Conservation (phyloP, 1,284 basidiomycete genomes). For the Cryptococcus floricola region DNA sequence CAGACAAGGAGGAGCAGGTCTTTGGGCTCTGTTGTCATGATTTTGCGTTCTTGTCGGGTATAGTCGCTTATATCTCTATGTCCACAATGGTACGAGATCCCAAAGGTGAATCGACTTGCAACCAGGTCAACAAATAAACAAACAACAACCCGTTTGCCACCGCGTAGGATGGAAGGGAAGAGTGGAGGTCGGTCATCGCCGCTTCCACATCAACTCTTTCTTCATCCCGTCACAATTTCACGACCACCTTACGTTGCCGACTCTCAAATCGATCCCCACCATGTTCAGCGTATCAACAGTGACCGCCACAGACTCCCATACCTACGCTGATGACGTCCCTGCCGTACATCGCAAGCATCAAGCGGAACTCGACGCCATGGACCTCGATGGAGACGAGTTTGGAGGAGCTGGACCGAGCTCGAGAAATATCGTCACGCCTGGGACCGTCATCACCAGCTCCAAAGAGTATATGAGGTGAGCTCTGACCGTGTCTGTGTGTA, state of each 20-base stretch:
- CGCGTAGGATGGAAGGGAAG: neutral
- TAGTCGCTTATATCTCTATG: too few relatives aligned
- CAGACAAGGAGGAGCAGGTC: slow-evolving; percentile 49
- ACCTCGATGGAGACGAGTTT: slow-evolving; percentile 29
- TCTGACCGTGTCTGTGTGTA: neutral
- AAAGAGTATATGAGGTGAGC: slow-evolving; percentile 49
- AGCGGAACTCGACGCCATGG: slow-evolving; percentile 22
- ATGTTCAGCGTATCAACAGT: slow-evolving; percentile 37
- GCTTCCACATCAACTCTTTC: neutral
- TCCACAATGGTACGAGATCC: too few relatives aligned
- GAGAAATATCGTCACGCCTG: slow-evolving; percentile 36
- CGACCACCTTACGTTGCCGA: neutral
- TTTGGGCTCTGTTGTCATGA: slow-evolving; percentile 13
- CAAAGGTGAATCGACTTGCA: too few relatives aligned
- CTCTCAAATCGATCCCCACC: neutral
- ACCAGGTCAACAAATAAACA: neutral
- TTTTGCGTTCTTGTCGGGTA: neutral
- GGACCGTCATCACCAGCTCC: slow-evolving; percentile 45
- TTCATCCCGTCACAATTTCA: neutral
- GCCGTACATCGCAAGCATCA: slow-evolving; percentile 14
- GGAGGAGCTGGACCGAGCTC: slow-evolving; percentile 19
- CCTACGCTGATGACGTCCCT: slow-evolving; percentile 11
- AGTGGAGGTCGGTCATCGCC: neutral
- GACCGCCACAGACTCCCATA: slow-evolving; percentile 15
- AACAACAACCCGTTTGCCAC: too few relatives aligned